Evolutionary conservation across 768 basidiomycete genomes (phyloP).

Genomic region (Nidularia sp.): DNA sequence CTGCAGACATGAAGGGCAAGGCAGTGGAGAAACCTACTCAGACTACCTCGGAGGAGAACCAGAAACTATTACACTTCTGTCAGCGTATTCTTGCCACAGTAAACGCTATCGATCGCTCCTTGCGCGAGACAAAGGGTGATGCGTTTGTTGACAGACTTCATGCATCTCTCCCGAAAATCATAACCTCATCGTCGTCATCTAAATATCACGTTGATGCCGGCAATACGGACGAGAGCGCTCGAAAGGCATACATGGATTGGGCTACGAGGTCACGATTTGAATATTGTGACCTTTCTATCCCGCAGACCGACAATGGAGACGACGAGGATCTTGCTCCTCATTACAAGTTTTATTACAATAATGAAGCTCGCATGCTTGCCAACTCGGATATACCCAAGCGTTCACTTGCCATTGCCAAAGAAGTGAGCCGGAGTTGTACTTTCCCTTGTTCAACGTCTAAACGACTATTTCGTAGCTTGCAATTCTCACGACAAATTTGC

Average conservation of each 20-base stretch:
- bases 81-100: constrained; percentile 81
- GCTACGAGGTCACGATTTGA: constrained; percentile 80
- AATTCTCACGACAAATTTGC: constrained; percentile 88
- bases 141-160: constrained; percentile 80
- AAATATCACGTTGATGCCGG: constrained; percentile 45
- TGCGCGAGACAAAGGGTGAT: constrained; percentile 87
- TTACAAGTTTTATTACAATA: constrained; percentile 81
- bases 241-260: constrained; percentile 80
- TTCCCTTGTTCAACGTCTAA: constrained; percentile 2
- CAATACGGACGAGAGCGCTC: constrained; percentile 61
- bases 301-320: constrained; percentile 20
- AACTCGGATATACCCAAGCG: constrained; percentile 87
- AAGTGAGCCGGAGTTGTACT: constrained; percentile 39
- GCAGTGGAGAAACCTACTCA: constrained; percentile 44
- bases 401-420: constrained; percentile 92
- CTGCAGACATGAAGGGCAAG: constrained; percentile 61
- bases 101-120: constrained; percentile 79
- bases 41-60: constrained; percentile 67
- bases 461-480: constrained; percentile 60
- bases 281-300: constrained; percentile 81
- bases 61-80: constrained; percentile 78
- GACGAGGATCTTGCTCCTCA: constrained; percentile 56
- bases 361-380: constrained; percentile 79
- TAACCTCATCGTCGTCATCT: constrained; percentile 36
- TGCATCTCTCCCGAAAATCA: constrained; percentile 70